phyloP scores from a whole-genome alignment of 192 early-diverging fungal genomes.

The Paraglomus brasilianum region DNA sequence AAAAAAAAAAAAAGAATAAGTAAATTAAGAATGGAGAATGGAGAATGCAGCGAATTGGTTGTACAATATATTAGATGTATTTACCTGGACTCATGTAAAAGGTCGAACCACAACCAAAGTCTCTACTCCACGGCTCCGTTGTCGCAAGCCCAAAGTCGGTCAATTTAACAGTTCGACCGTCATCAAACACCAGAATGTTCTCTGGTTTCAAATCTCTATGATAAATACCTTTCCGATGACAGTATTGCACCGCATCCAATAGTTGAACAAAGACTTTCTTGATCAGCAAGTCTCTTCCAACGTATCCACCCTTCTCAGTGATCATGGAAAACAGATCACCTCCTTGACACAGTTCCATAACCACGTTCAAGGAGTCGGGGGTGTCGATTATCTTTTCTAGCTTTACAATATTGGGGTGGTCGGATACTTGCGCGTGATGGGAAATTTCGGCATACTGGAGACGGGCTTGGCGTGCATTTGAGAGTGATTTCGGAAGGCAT shows the following conservation, averaged over 20 bases:
- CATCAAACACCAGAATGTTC: conserved; percentile 69
- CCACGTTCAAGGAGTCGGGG: conserved; percentile 57
- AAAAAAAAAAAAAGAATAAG: conserved; percentile 2
- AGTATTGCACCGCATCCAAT: conserved; percentile 74
- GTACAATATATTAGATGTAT: conserved; percentile 12
- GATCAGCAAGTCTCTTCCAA: conserved; percentile 69
- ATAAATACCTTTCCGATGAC: conserved; percentile 65
- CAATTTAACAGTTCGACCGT: conserved; percentile 72
- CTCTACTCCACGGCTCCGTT: conserved; percentile 61
- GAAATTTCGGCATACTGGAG: conserved; percentile 68
- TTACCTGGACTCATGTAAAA: conserved; percentile 62
- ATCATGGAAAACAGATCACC: conserved; percentile 96
- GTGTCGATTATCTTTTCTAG: conserved; percentile 67
- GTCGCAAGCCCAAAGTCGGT: conserved; percentile 95
- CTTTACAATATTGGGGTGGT: conserved; percentile 65
- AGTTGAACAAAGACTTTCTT: conserved; percentile 83
- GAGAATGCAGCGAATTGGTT: not conserved
- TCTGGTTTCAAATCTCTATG: conserved; percentile 84
- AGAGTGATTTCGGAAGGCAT: conserved; percentile 63
- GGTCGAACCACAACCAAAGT: conserved; percentile 63
- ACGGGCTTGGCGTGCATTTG: conserved; percentile 53
- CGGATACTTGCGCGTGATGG: conserved; percentile 61
- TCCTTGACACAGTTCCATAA: conserved; percentile 76
- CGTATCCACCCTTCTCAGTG: conserved; percentile 71
- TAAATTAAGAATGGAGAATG: not conserved